Percentiles rank a stretch among this genome's conserved stretches.
phyloP scores from a whole-genome alignment of 2,329 filamentous ascomycete genomes.

The Trichophyton mentagrophytes region DNA sequence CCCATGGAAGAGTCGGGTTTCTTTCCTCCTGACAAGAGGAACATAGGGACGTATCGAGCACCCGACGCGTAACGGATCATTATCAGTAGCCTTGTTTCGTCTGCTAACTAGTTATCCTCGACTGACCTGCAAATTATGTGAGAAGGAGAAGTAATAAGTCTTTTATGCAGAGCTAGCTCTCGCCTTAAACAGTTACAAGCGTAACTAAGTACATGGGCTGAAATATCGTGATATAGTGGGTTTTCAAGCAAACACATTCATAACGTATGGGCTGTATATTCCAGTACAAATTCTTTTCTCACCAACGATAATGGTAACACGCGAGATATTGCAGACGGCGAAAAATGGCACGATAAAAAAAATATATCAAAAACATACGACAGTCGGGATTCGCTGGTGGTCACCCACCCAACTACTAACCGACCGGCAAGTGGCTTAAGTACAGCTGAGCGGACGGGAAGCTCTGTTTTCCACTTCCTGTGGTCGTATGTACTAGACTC shows the following conservation, averaged over 20 bases:
- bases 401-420: background rate
- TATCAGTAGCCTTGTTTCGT: background rate
- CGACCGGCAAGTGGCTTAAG: background rate
- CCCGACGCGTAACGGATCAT: constrained; percentile 2
- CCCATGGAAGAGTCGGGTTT: background rate
- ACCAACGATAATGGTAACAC: background rate
- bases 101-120: background rate
- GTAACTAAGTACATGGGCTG: too few relatives aligned
- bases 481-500: background rate
- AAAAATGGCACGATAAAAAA: background rate
- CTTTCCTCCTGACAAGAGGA: background rate
- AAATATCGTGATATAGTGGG: too few relatives aligned
- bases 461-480: background rate
- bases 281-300: too few relatives aligned
- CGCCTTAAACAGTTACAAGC: too few relatives aligned
- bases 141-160: background rate
- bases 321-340: background rate
- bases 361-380: background rate
- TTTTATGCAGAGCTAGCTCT: background rate
- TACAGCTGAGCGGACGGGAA: background rate
- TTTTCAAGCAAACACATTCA: too few relatives aligned
- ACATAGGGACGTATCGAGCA: background rate
- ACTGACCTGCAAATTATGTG: background rate
- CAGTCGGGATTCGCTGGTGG: background rate
- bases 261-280: too few relatives aligned